Evolutionary conservation across 2,329 filamentous ascomycete species (phyloP), one percentile per base, ranked within the genome.

Genomic region (Hirsutella thompsonii): DNA sequence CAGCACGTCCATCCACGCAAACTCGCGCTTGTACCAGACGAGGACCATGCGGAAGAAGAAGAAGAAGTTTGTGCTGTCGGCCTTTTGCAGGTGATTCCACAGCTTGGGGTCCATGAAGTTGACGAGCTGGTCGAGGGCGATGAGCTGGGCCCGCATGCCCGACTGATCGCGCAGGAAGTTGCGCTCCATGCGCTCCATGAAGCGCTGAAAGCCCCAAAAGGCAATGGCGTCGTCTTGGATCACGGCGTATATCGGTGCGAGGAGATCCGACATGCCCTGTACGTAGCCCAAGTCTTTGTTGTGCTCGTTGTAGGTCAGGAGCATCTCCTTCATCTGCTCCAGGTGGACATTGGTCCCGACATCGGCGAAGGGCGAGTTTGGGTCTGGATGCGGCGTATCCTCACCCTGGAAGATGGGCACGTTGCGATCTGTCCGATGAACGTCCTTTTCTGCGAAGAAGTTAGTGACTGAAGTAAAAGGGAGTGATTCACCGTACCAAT

Each of bases 41-140:
- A 98, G 71, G 28, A 98, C 71, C 92, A 96, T 96, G 45, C 92
- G 84, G 76, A 96, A 98, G 69, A 98, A 96, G 69, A 98, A 98
- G 64, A 98, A 98, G 63, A 98, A 98, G 60, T 98, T 98, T 20
- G 92, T 98, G 54, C 84, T 93, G 54, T 98, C 93, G 18, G 89
- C 85, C 14, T 76, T 80, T 59, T 94, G 79, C 0, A 98, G 75
- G 53, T 98, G 92, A 2, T 84, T 71, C 62, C 95, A 96, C 8
- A 98, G 77, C 56, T 88, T 84, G 0, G 93, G 92, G 50, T 98
- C 92, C 79, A 98, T 89, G 43, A 98, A 85, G 56, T 94, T 88
- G 11, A 96, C 88, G 1, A 98, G 79, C 49, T 98, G 88, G 55
- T 98, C 89, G 3, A 98, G 76, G 0, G 90, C 88, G 32, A 87